A percentile compares a stretch with the other conserved stretches of the same genome.
Evolutionary conservation across 164 flowering plant genomes (phyloP).

Genomic region (Sedum album): DNA sequence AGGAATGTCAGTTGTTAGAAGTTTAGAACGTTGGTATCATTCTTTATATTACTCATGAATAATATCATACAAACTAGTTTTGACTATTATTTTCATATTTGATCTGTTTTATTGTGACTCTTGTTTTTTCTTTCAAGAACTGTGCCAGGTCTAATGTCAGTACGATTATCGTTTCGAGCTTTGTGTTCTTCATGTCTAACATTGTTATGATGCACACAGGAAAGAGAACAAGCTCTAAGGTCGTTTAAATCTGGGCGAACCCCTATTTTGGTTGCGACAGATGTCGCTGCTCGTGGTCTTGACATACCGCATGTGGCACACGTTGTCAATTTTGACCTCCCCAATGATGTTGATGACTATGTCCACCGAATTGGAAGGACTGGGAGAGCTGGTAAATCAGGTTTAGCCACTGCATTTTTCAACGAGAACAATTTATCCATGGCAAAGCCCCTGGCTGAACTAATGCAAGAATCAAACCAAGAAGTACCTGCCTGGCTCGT

Average conservation of each 20-base stretch:
- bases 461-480: slow-evolving; percentile 71
- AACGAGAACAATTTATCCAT: slow-evolving; percentile 47
- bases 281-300: slow-evolving; percentile 80
- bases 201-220: slow-evolving; percentile 25
- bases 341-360: slow-evolving; percentile 74
- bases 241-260: slow-evolving; percentile 60
- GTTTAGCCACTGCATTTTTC: slow-evolving; percentile 71
- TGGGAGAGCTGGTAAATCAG: slow-evolving; percentile 63
- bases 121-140: not conserved
- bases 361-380: slow-evolving; percentile 72
- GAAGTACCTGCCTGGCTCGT: slow-evolving; percentile 68
- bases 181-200: not conserved
- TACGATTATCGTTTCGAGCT: not conserved
- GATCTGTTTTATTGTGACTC: not conserved
- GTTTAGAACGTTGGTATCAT: not conserved
- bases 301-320: slow-evolving; percentile 77
- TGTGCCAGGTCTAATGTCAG: not conserved
- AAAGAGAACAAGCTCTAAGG: slow-evolving; percentile 59
- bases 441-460: slow-evolving; percentile 48
- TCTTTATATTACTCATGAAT: not conserved
- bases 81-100: not conserved
- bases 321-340: slow-evolving; percentile 73
- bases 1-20: not conserved
- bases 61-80: not conserved
- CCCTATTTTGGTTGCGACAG: slow-evolving; percentile 71